Evolutionary conservation across 257 asterid genomes (phyloP), one percentile per base, ranked within the genome.

Genomic region (Linderniella brevidens): DNA sequence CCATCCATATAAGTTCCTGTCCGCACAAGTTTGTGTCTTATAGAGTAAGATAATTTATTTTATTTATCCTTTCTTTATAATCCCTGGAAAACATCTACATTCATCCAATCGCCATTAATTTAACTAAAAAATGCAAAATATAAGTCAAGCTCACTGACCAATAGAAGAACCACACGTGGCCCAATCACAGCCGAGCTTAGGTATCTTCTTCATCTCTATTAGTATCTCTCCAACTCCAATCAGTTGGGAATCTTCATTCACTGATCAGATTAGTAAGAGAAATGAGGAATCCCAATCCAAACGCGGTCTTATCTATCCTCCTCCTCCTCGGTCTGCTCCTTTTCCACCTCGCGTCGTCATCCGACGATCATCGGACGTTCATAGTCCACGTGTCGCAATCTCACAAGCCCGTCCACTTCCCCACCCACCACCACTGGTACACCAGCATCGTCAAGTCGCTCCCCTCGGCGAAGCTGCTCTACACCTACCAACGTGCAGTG

Each of bases 341-440:
- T 56, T 43, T 64, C 42, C 20, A 68, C 19, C 50, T 54, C 52
- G 61, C 69, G 37, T 8, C 41, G 46, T 57, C 80, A 18, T 51
- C 75, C 53, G 75, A 66, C 32, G 68, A 16, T 14, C 80, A 59
- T 18, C 64, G 68, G 35, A 84, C 94, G 37, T 88, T 69, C 77
- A 88, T 88, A 66, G 62, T 88, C 71, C 93, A 84, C 65, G 78
- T 88, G 6, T 59, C 82, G 36, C 65, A 68, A 63, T 61, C 81
- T 6, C 65, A 69, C 0, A 88, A 78, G 65, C 95, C 98, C 0
- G 65, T 18, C 18, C 13, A 52, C 45, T 82, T 71, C 77, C 46
- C 95, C 55, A 52, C 87, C 18, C 96, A 84, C 63, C 82, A 47
- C 64, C 75, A 75, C 63, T 78, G 93, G 90, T 88, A 80, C 69